Conservation (phyloP, 2,329 filamentous ascomycete species). For the Dissoconium aciculare region DNA sequence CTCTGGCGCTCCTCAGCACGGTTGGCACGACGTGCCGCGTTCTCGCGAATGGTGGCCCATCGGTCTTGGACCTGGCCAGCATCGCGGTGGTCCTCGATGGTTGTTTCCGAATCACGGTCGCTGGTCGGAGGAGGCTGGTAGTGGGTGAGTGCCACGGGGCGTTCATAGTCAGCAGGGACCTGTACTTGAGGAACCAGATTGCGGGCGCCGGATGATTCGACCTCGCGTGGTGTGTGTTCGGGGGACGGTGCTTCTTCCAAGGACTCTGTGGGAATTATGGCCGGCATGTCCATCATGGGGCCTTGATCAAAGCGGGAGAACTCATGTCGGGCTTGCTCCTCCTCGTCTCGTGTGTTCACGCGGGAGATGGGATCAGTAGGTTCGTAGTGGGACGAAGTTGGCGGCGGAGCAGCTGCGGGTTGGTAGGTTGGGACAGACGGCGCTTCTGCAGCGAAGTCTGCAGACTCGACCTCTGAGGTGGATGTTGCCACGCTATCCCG, state of each 20-base stretch:
- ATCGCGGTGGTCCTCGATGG: conserved; percentile 24
- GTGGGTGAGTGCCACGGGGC: background rate
- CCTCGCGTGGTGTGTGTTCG: conserved; percentile 10
- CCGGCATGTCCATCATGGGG: conserved; percentile 71
- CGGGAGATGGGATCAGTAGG: conserved; percentile 41
- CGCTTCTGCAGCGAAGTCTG: conserved; percentile 7
- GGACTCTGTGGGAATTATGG: conserved; percentile 49
- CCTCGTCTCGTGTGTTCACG: conserved; percentile 43
- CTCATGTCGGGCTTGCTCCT: conserved; percentile 43
- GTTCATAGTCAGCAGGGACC: conserved; percentile 7
- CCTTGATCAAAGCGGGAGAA: conserved; percentile 72
- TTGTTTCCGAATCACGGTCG: conserved; percentile 29
- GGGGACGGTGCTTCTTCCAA: conserved; percentile 9
- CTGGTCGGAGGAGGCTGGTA: too few species aligned
- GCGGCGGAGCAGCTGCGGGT: conserved; percentile 9
- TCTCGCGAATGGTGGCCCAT: conserved; percentile 93
- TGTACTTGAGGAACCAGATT: conserved; percentile 9
- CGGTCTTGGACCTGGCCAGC: conserved; percentile 47
- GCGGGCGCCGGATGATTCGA: conserved; percentile 10
- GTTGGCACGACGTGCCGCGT: conserved; percentile 64
- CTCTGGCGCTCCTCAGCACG: conserved; percentile 37
- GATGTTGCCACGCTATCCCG: conserved; percentile 1
- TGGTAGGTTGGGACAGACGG: conserved; percentile 1
- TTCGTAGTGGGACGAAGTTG: conserved; percentile 22
- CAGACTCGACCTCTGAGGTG: background rate